A percentile compares a stretch with the other conserved stretches of the same genome.
Conservation (phyloP, 2,329 filamentous ascomycete genomes). For the Verticillium alfalfae region DNA sequence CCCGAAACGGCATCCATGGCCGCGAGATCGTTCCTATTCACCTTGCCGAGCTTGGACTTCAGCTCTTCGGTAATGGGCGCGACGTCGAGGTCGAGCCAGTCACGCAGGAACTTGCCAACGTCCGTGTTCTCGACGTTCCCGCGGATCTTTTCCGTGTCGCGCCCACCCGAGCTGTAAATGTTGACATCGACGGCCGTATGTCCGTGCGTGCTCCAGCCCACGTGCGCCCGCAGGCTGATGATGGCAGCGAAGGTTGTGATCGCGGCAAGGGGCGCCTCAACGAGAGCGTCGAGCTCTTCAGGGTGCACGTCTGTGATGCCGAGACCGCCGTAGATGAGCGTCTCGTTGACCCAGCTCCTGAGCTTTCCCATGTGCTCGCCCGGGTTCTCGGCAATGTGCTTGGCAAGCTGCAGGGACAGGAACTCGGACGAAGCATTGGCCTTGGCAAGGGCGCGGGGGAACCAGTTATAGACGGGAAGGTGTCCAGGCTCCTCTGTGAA, state of each 20-base stretch:
- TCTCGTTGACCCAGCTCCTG: conserved; percentile 60
- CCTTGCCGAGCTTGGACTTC: conserved; percentile 42
- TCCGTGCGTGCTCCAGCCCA: conserved; percentile 92
- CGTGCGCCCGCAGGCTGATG: conserved; percentile 78
- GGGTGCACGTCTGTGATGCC: conserved; percentile 71
- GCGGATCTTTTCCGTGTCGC: conserved; percentile 56
- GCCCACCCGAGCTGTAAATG: conserved; percentile 76
- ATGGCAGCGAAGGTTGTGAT: conserved; percentile 69
- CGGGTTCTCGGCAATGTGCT: conserved; percentile 44
- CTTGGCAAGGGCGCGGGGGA: conserved; percentile 68
- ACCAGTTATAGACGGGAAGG: conserved; percentile 65
- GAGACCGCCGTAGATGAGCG: conserved; percentile 64
- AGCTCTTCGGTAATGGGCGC: conserved; percentile 73
- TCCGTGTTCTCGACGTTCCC: conserved; percentile 97
- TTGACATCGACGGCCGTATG: conserved; percentile 95
- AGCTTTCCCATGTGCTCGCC: conserved; percentile 30
- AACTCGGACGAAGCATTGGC: conserved; percentile 75
- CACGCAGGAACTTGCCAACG: conserved; percentile 72
- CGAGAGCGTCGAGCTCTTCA: conserved; percentile 63
- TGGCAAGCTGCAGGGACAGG: conserved; percentile 56
- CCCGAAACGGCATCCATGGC: neutral
- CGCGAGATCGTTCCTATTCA: neutral
- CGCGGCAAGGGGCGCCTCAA: conserved; percentile 50
- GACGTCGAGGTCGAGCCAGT: conserved; percentile 77
- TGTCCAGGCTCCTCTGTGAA: conserved; percentile 41